These are phyloP conservation scores for Rhizopus stolonifer DNA, from an alignment of 371 early-diverging fungal species.

Conservation along the genomic window DNA sequence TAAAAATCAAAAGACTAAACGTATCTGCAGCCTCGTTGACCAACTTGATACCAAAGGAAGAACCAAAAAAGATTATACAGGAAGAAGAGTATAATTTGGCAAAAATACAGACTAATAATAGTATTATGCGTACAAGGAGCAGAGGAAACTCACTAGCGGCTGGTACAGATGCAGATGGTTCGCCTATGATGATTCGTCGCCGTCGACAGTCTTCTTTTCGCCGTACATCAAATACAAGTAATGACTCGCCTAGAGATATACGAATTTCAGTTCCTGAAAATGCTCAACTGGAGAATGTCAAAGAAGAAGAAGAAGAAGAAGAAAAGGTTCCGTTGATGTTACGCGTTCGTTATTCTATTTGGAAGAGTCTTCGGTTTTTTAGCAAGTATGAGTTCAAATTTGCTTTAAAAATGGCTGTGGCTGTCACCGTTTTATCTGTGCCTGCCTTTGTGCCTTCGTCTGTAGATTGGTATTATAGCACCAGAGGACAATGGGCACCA, in stretches of 20 bases:
- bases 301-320: neutral
- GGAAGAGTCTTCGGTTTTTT: constrained; percentile 44
- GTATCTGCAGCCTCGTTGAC: constrained; percentile 22
- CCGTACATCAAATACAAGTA: neutral
- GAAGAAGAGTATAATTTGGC: constrained; percentile 37
- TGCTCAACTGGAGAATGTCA: neutral
- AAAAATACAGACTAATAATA: constrained; percentile 27
- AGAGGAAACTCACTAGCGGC: constrained; percentile 7
- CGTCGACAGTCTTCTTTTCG: neutral
- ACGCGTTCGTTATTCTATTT: constrained; percentile 47
- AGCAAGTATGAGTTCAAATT: constrained; percentile 56
- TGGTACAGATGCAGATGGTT: constrained; percentile 2
- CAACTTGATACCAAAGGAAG: constrained; percentile 24
- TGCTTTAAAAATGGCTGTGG: constrained; percentile 60
- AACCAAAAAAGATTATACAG: constrained; percentile 20
- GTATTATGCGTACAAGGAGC: constrained; percentile 17
- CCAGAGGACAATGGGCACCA: constrained; percentile 61
- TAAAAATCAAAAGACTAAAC: neutral
- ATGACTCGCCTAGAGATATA: constrained; percentile 1
- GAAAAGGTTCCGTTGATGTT: constrained; percentile 19
- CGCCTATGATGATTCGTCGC: constrained; percentile 13
- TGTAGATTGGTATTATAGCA: constrained; percentile 34
- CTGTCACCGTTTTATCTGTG: constrained; percentile 42
- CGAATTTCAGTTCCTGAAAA: constrained; percentile 8
- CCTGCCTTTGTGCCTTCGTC: constrained; percentile 54